A percentile compares a stretch with the other conserved stretches of the same genome.
Conservation (phyloP, 257 asterid genomes). For the Echites panduratus region DNA sequence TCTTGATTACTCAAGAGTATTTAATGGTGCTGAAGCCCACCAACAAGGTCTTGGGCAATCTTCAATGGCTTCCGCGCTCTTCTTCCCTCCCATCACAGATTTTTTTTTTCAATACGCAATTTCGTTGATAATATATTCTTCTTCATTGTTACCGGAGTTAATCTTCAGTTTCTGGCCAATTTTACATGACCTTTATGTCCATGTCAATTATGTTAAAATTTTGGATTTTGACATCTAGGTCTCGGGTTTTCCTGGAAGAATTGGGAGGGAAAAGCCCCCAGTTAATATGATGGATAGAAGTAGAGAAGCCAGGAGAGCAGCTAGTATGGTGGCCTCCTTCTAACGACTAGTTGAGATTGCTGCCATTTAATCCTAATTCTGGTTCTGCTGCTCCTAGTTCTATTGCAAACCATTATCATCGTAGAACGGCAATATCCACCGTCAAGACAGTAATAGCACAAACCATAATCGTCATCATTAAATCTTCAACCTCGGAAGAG, state of each 20-base stretch:
- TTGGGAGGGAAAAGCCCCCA: slow-evolving; percentile 4
- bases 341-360: slow-evolving; percentile 52
- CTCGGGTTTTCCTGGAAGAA: neutral
- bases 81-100: no score
- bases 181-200: neutral
- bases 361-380: slow-evolving; percentile 28
- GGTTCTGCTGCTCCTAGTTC: slow-evolving; percentile 26
- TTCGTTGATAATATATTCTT: slow-evolving; percentile 3
- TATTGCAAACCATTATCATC: slow-evolving; percentile 40
- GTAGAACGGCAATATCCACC: slow-evolving; percentile 30
- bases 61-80: no score
- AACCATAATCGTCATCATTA: slow-evolving; percentile 36
- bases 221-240: neutral
- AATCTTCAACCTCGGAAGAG: slow-evolving; percentile 63
- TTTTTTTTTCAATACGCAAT: slow-evolving; percentile 7
- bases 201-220: slow-evolving; percentile 28
- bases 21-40: no score
- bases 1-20: no score
- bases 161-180: slow-evolving; percentile 37
- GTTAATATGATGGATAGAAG: slow-evolving; percentile 63
- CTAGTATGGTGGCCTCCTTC: slow-evolving; percentile 70
- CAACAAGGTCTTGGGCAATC: no score
- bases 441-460: neutral
- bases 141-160: slow-evolving; percentile 30
- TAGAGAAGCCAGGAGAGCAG: slow-evolving; percentile 73